phyloP scores from a whole-genome alignment of 805 yeast genomes.

The Kodamaea laetipori region DNA sequence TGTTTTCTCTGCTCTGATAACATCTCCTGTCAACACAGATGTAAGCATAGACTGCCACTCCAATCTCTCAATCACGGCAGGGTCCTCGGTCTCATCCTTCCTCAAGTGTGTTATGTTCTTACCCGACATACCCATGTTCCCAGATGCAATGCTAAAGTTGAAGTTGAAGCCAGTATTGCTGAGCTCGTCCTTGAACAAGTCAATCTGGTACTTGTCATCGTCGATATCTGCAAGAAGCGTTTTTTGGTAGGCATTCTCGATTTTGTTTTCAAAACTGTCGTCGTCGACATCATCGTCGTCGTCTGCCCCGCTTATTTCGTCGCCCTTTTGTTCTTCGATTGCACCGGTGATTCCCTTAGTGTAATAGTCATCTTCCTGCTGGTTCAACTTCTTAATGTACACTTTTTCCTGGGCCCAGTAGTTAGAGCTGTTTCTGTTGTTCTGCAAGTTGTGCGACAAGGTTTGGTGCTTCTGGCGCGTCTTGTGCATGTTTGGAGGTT shows the following conservation, averaged over 20 bases:
- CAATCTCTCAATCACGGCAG: slow-evolving; percentile 67
- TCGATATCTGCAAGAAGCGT: slow-evolving; percentile 42
- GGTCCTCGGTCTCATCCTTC: slow-evolving; percentile 44
- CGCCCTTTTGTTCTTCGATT: slow-evolving; percentile 30
- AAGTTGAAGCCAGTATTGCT: slow-evolving; percentile 10
- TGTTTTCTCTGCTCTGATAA: slow-evolving; percentile 85
- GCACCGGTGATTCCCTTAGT: slow-evolving; percentile 62
- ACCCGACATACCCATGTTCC: slow-evolving; percentile 22
- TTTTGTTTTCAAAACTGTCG: slow-evolving; percentile 30
- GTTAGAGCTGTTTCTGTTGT: slow-evolving; percentile 29
- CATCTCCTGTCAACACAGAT: slow-evolving; percentile 92
- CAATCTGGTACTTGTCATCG: slow-evolving; percentile 50
- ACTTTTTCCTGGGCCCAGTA: slow-evolving; percentile 66
- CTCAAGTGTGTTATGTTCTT: slow-evolving; percentile 39
- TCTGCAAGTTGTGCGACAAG: slow-evolving; percentile 18
- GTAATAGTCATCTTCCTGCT: slow-evolving; percentile 67
- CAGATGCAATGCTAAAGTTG: slow-evolving; percentile 3
- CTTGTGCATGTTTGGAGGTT: slow-evolving; percentile 5
- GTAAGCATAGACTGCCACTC: slow-evolving; percentile 97
- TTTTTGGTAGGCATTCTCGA: slow-evolving; percentile 21
- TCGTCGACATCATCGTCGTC: slow-evolving; percentile 38
- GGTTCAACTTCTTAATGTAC: slow-evolving; percentile 64
- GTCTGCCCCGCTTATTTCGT: slow-evolving; percentile 26
- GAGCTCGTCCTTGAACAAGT: slow-evolving; percentile 32
- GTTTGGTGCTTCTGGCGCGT: slow-evolving; percentile 24